Base-by-base conservation (phyloP, 2,329 filamentous ascomycete genomes). In the Pseudogymnoascus sp. region DNA sequence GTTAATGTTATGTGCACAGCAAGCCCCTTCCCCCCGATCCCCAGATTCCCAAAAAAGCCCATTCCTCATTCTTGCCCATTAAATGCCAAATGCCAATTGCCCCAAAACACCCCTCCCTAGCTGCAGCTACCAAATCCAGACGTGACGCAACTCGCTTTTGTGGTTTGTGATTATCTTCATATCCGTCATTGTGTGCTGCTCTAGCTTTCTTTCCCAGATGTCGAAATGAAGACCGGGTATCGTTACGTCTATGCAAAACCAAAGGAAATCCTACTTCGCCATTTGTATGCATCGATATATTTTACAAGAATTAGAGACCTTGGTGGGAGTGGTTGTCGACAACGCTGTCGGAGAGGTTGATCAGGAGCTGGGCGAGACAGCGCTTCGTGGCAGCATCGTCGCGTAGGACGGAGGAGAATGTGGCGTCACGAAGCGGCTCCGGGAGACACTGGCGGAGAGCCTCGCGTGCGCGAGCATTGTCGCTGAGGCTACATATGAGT, bases 301-400 rank as follows among this genome's bases (percentile, higher is more conserved):
- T 67, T 62, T 73, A 73, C 70, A 72, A 63, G 25, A 21, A 65
- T 71, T 66, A 71, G 48, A 72, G 67, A 33, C 70, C 70, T 59
- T 69, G 69, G 61, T 72, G 71, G 7, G 64, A 62, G 42, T 68
- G 67, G 64, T 70, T 69, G 65, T 73, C 72, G 60, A 83, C 87
- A 64, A 92, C 88, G 67, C 90, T 93, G 75, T 97, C 94, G 8
- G 91, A 95, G 61, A 99, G 84, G 73, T 97, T 97, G 77, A 97
- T 95, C 64, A 97, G 82, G 7, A 99, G 86, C 76, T 97, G 94
- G n/a, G 92, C 90, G 35, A 99, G 87, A 75, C 94, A 99, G 63
- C 94, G 88, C 80, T 99, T 99, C 0, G 94, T 99, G 1, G 94
- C 94, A 12, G 94, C 94, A 72, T 99, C 94, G 71, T 99, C 94